A percentile compares a stretch with the other conserved stretches of the same genome.
Evolutionary conservation across 2,329 filamentous ascomycete species (phyloP).

Genomic region (Pseudohalonectria lignicola): DNA sequence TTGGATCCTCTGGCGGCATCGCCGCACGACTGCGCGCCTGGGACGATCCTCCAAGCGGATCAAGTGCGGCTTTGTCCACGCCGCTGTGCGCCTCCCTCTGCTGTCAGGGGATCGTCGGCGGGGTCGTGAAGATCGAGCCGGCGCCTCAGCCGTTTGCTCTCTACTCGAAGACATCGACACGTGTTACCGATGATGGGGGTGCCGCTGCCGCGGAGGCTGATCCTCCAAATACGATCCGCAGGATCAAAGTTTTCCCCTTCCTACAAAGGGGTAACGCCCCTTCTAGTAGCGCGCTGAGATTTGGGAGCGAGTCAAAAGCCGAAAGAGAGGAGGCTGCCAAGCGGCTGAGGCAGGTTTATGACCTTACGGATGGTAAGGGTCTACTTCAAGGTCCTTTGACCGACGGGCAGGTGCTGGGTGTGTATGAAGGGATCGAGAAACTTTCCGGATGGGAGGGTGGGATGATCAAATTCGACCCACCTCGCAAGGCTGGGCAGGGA

Average conservation of each 20-base stretch:
- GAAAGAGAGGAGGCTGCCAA: slow-evolving; percentile 69
- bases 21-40: slow-evolving; percentile 68
- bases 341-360: slow-evolving; percentile 62
- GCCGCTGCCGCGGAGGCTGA: slow-evolving; percentile 1
- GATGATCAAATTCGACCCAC: slow-evolving; percentile 65
- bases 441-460: slow-evolving; percentile 70
- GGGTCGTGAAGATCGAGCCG: slow-evolving; percentile 77
- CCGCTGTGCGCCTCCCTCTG: slow-evolving; percentile 65
- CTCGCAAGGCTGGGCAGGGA: slow-evolving; percentile 26
- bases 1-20: slow-evolving; percentile 23
- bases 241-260: slow-evolving; percentile 74
- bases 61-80: slow-evolving; percentile 69
- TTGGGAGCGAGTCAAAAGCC: slow-evolving; percentile 77
- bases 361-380: slow-evolving; percentile 42
- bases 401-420: slow-evolving; percentile 69
- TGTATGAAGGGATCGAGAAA: slow-evolving; percentile 39
- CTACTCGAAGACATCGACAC: slow-evolving; percentile 28
- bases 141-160: slow-evolving; percentile 63
- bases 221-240: background rate
- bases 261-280: slow-evolving; percentile 22
- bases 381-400: slow-evolving; percentile 78
- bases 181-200: too few species aligned
- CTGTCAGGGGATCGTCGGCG: slow-evolving; percentile 65
- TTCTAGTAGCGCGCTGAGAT: slow-evolving; percentile 50
- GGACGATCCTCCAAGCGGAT: slow-evolving; percentile 77